Conservation (phyloP, 257 asterid genomes). For the Lycium ferocissimum region DNA sequence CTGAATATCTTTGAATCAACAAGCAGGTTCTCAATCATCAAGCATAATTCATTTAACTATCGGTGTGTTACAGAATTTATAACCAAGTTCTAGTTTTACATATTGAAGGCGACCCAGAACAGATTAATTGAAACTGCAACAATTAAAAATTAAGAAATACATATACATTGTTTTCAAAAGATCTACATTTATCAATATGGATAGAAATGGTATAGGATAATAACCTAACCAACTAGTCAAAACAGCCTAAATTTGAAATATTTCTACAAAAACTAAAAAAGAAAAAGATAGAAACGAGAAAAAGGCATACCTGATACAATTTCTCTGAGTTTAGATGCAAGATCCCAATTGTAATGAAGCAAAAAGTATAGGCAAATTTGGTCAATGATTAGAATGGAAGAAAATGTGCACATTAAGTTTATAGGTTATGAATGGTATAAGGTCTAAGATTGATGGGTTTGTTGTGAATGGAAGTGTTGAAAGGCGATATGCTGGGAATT, state of each 20-base stretch:
- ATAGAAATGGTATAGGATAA: background rate
- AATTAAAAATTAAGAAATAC: background rate
- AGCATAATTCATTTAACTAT: background rate
- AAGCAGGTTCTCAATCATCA: background rate
- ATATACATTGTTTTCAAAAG: background rate
- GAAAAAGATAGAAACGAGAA: background rate
- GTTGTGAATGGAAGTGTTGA: conserved; percentile 94
- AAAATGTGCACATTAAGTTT: conserved; percentile 8
- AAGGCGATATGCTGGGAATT: conserved; percentile 80
- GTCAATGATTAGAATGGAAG: conserved; percentile 29
- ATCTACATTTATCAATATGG: background rate
- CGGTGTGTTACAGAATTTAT: background rate
- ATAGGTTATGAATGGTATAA: conserved; percentile 72
- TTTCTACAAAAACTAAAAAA: background rate
- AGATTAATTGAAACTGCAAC: background rate
- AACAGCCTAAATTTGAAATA: background rate
- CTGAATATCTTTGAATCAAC: background rate
- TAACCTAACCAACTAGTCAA: background rate
- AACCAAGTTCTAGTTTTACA: background rate
- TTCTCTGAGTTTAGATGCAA: conserved; percentile 5
- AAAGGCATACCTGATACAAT: conserved; percentile 3
- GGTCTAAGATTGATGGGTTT: conserved; percentile 72
- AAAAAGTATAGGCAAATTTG: conserved; percentile 23
- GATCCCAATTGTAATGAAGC: background rate
- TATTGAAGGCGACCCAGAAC: background rate